A percentile compares a stretch with the other conserved stretches of the same genome.
Evolutionary conservation across 768 basidiomycete species (phyloP).

Genomic region (Suillus bovinus): DNA sequence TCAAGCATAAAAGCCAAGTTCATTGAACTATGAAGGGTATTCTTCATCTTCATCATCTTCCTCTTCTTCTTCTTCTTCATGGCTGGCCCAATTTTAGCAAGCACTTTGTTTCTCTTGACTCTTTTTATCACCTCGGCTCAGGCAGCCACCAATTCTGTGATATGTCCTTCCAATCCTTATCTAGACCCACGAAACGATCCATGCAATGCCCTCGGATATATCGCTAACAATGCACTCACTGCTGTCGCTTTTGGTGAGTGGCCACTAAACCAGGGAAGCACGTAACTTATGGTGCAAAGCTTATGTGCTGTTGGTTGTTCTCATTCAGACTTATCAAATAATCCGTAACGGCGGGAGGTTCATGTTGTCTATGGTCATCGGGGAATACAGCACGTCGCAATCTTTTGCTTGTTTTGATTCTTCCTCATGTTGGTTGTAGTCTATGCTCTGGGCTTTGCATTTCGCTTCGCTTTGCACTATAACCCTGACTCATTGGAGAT

Average conservation of each 20-base stretch:
- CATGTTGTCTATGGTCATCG: conserved; percentile 65
- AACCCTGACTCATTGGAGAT: conserved; percentile 52
- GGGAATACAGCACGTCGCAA: conserved; percentile 47
- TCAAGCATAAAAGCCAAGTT: neutral
- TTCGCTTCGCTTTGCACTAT: conserved; percentile 54
- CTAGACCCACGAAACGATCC: conserved; percentile 52
- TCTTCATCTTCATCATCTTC: neutral
- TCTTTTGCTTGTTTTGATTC: neutral
- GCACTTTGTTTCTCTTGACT: conserved; percentile 2
- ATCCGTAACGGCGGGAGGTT: conserved; percentile 50
- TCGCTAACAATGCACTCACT: conserved; percentile 53
- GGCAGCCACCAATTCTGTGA: conserved; percentile 5
- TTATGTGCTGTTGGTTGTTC: conserved; percentile 42
- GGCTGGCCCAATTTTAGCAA: neutral
- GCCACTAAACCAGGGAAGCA: neutral
- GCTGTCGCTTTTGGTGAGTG: conserved; percentile 48
- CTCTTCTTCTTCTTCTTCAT: neutral
- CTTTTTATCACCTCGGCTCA: conserved; percentile 2
- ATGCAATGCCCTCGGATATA: conserved; percentile 56
- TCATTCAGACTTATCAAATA: conserved; percentile 45
- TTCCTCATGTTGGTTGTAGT: conserved; percentile 34
- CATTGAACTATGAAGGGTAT: neutral
- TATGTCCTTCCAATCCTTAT: conserved; percentile 41
- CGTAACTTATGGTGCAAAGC: conserved; percentile 18
- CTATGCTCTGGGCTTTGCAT: conserved; percentile 55